Evolutionary conservation across 2,329 filamentous ascomycete genomes (phyloP), one percentile per base, ranked within the genome.

Genomic region (Pseudocercospora eumusae): DNA sequence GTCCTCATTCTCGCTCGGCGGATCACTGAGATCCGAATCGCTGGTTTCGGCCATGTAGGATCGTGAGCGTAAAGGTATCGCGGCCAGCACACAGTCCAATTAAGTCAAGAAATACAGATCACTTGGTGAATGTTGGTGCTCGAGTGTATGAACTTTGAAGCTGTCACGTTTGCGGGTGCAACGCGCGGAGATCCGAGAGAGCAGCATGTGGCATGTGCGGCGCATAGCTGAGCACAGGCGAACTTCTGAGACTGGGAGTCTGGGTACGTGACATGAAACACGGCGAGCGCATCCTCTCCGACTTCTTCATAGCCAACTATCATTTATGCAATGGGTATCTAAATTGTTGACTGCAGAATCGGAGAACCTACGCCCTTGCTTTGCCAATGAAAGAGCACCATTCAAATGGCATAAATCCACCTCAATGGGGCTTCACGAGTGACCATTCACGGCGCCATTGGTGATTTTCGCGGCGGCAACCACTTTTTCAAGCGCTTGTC

Each of bases 401-500:
- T 18, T 3, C 6, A 40, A 7, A 40, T 18, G 15, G 15, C 36
- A n/a, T 15, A 18, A 15, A 40, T n/a, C 36, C 15, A 6, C 15
- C 15, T n/a, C 47, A 31, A 11, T 27, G 18, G 4, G 8, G n/a
- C 52, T 18, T 40, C 52, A 36, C 33, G 47, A 61, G 47, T 64
- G 64, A 21, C 66, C 64, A 50, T 68, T 68, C 15, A 60, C 55
- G 10, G 57, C 50, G 8, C 77, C 80, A 66, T 82, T 81, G 13
- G 71, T 74, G 57, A 80, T 73, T 75, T 83, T 83, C 18, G 40
- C 59, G 31, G 70, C 77, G 50, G 84, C 81, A 44, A 91, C 86
- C 1, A 91, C 91, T 77, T 84, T 86, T 77, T 95, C 89, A 45
- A 98, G 79, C 4, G 95, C 95, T 76, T 90, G 88, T 67, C 92